phyloP scores from a whole-genome alignment of 352 stramenopile genomes.

The Globisporangium orthogonon region DNA sequence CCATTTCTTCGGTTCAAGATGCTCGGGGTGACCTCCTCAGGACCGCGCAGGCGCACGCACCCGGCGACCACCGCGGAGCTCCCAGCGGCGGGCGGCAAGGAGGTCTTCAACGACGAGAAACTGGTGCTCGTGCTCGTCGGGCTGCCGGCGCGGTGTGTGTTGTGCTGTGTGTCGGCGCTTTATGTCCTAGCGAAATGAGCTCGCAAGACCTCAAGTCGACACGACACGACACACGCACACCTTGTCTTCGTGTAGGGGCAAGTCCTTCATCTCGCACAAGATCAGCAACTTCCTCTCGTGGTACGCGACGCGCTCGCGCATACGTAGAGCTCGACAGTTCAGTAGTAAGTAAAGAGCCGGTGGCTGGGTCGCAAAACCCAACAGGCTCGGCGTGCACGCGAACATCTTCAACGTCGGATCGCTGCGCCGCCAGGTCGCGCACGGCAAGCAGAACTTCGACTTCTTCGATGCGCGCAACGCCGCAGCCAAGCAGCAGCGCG shows the following conservation, averaged over 20 bases:
- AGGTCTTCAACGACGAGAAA: conserved; percentile 73
- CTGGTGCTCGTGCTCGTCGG: conserved; percentile 90
- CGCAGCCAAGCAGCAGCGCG: conserved; percentile 45
- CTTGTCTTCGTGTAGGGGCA: conserved; percentile 33
- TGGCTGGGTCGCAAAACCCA: no score
- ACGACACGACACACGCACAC: no score
- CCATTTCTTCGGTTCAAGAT: neutral
- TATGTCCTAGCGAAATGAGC: no score
- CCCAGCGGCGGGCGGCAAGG: conserved; percentile 10
- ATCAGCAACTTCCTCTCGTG: conserved; percentile 44
- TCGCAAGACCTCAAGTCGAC: no score
- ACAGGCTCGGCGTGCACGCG: conserved; percentile 31
- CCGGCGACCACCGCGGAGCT: neutral
- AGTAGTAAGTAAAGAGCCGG: no score
- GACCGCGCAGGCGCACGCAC: conserved; percentile 2
- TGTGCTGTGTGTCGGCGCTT: no score
- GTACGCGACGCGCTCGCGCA: conserved; percentile 4
- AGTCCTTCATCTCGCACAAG: conserved; percentile 90
- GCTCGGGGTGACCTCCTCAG: neutral
- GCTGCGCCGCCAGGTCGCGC: conserved; percentile 77
- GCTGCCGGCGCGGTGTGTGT: conserved; percentile 56
- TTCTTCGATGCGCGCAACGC: conserved; percentile 86
- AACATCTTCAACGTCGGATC: conserved; percentile 91
- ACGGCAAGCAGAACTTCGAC: conserved; percentile 40
- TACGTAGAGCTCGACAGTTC: no score